phyloP scores from a whole-genome alignment of 352 stramenopile genomes.

The Phytopythium aichiense region DNA sequence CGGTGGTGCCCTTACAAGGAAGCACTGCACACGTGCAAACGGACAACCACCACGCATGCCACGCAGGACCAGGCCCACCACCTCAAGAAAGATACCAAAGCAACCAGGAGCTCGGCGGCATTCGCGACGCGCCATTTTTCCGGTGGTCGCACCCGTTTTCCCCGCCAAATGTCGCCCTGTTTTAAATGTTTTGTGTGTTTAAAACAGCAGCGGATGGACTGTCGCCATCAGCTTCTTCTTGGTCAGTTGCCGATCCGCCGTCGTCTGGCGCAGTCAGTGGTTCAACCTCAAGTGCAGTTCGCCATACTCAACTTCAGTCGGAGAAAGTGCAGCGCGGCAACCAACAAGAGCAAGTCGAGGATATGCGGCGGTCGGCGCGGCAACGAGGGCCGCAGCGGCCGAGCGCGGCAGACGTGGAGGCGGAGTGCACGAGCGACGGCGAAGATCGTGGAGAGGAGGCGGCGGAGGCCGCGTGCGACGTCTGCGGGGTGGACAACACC shows the following conservation, averaged over 20 bases:
- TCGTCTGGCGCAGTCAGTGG: background rate
- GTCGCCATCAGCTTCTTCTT: background rate
- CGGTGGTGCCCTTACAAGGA: too few relatives aligned
- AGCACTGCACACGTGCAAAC: too few relatives aligned
- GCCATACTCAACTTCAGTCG: background rate
- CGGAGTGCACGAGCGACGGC: background rate
- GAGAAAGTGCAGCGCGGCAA: background rate
- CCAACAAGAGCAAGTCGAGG: background rate
- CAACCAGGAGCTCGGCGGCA: background rate
- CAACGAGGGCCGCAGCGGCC: background rate
- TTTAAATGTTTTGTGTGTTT: background rate
- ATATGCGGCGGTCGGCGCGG: slow-evolving; percentile 1
- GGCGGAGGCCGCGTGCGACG: slow-evolving; percentile 20
- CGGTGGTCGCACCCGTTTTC: background rate
- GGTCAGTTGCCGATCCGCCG: slow-evolving; percentile 1
- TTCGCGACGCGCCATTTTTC: slow-evolving; percentile 1
- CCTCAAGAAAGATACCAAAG: background rate
- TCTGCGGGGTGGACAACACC: slow-evolving; percentile 32
- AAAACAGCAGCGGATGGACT: background rate
- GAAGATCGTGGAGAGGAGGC: slow-evolving; percentile 8
- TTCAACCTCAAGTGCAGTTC: background rate
- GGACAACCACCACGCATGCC: too few relatives aligned
- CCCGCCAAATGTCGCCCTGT: background rate
- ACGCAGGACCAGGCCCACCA: too few relatives aligned
- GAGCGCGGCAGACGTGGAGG: background rate